A percentile compares a stretch with the other conserved stretches of the same genome.
Evolutionary conservation across 306 rosid genomes (phyloP).

Genomic region (Cucumis melo): DNA sequence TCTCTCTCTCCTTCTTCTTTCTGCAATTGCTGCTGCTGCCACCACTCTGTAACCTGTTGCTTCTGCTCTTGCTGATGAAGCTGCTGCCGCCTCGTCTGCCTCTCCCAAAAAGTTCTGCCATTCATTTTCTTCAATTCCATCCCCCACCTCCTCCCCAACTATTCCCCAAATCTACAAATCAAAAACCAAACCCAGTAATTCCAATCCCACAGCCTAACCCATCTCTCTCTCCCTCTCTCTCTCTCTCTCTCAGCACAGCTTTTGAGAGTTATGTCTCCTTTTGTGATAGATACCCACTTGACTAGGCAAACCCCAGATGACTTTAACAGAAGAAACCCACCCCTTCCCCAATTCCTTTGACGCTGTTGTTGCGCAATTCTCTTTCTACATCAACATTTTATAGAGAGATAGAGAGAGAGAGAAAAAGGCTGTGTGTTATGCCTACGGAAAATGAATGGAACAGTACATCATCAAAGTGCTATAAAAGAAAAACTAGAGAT

Average conservation of each 20-base stretch:
- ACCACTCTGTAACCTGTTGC: constrained; percentile 6
- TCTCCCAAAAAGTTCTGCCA: constrained; percentile 6
- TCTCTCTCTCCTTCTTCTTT: neutral
- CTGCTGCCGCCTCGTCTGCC: constrained; percentile 6
- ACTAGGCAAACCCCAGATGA: constrained; percentile 6
- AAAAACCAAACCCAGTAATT: constrained; percentile 1
- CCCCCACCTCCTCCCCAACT: neutral
- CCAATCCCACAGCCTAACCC: constrained; percentile 9
- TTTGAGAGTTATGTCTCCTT: constrained; percentile 7
- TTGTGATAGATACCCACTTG: constrained; percentile 7
- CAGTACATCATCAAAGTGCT: constrained; percentile 1
- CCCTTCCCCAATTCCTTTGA: neutral
- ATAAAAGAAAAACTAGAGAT: neutral
- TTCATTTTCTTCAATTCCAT: constrained; percentile 9
- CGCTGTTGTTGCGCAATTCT: neutral
- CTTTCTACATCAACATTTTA: neutral
- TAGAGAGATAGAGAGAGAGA: neutral
- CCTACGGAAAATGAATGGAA: constrained; percentile 4
- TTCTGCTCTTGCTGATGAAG: neutral
- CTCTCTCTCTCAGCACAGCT: constrained; percentile 1
- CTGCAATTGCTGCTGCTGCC: constrained; percentile 10
- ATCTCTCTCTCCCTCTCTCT: constrained; percentile 2
- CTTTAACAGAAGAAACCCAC: neutral
- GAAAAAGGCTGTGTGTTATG: neutral
- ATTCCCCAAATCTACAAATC: neutral